phyloP scores from a whole-genome alignment of 139 green algal species.

The Chlamydomonas incerta region DNA sequence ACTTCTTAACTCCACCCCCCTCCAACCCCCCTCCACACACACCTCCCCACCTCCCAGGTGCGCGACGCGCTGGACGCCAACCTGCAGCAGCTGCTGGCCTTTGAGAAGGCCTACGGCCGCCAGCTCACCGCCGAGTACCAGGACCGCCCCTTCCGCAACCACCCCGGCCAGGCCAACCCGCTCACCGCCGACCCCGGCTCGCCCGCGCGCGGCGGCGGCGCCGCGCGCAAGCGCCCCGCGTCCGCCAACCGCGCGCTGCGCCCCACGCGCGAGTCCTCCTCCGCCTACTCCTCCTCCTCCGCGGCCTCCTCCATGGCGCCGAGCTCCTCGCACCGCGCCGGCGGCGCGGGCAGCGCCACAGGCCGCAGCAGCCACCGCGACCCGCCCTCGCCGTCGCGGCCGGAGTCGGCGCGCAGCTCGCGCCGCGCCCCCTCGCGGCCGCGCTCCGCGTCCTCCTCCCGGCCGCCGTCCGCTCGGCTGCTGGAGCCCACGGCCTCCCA shows the following conservation, averaged over 20 bases:
- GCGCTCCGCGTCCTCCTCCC: background rate
- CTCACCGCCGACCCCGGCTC: constrained; percentile 32
- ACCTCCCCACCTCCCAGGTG: background rate
- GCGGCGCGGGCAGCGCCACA: background rate
- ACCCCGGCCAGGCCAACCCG: background rate
- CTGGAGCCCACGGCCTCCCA: constrained; percentile 11
- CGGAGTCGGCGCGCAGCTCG: background rate
- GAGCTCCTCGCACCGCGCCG: background rate
- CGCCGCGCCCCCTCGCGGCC: background rate
- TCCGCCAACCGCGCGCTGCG: constrained; percentile 6
- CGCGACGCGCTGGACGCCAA: constrained; percentile 12
- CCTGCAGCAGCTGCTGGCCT: constrained; percentile 38
- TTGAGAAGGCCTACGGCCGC: constrained; percentile 36
- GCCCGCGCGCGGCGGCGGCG: background rate
- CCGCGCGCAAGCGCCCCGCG: background rate
- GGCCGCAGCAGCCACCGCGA: background rate
- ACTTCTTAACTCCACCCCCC: too few relatives aligned
- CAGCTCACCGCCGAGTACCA: constrained; percentile 19
- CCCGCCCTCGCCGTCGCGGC: background rate
- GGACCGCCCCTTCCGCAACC: background rate
- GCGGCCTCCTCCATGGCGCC: background rate
- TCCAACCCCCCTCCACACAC: too few relatives aligned
- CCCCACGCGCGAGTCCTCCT: background rate
- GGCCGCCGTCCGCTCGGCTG: background rate
- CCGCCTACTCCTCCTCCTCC: background rate